Evolutionary conservation across 2,329 filamentous ascomycete species (phyloP).

Genomic region (Phaeosphaeria sp.): DNA sequence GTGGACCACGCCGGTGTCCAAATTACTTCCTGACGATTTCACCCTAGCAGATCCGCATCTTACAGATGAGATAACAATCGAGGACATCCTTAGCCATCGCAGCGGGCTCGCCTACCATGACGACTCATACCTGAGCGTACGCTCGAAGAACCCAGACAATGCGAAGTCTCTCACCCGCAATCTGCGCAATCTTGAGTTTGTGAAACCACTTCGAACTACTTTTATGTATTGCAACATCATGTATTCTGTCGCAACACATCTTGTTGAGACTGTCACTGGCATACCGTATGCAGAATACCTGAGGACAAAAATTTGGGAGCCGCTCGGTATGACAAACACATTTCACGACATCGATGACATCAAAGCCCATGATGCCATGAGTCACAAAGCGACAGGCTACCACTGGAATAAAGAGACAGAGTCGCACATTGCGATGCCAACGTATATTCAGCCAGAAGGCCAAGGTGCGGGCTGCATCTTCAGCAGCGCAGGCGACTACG

Average conservation of each 20-base stretch:
- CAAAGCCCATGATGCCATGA: slow-evolving; percentile 10
- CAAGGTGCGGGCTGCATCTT: slow-evolving; percentile 32
- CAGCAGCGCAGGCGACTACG: slow-evolving; percentile 26
- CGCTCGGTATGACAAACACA: slow-evolving; percentile 49
- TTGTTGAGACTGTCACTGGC: slow-evolving; percentile 53
- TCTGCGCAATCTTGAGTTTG: slow-evolving; percentile 54
- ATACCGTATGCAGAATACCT: slow-evolving; percentile 42
- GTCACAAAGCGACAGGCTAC: slow-evolving; percentile 18
- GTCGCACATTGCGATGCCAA: slow-evolving; percentile 10
- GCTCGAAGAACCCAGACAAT: slow-evolving; percentile 13
- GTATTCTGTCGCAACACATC: slow-evolving; percentile 57
- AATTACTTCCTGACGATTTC: slow-evolving; percentile 60
- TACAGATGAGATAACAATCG: slow-evolving; percentile 59
- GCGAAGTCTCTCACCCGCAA: slow-evolving; percentile 22
- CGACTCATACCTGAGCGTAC: slow-evolving; percentile 14
- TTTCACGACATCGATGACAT: slow-evolving; percentile 48
- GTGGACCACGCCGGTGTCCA: slow-evolving; percentile 57
- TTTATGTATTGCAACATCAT: slow-evolving; percentile 62
- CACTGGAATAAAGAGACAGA: slow-evolving; percentile 11
- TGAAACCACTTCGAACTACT: slow-evolving; percentile 48
- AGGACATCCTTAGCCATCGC: slow-evolving; percentile 62
- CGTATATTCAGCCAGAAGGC: slow-evolving; percentile 18
- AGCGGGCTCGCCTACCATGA: slow-evolving; percentile 55
- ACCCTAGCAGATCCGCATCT: slow-evolving; percentile 55
- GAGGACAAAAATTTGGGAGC: slow-evolving; percentile 45